Evolutionary conservation across 2,329 filamentous ascomycete species (phyloP).

Genomic region (Cercospora zeae-maydis): DNA sequence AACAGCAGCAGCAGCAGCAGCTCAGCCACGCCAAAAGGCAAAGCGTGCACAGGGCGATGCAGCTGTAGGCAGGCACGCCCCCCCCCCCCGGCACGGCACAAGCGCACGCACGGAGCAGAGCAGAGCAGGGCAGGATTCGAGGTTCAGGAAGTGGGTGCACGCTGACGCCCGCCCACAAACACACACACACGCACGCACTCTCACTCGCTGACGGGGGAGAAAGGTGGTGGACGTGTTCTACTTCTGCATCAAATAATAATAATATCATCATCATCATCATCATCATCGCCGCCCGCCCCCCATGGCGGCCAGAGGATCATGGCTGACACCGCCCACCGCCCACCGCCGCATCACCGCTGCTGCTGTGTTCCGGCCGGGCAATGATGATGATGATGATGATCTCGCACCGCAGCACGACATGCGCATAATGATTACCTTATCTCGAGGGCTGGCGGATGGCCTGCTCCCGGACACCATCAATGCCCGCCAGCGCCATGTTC

Average conservation of each 20-base stretch:
- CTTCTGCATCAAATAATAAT: too few species aligned
- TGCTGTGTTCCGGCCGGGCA: neutral
- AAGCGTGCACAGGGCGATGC: neutral
- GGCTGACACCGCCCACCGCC: neutral
- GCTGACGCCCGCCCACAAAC: neutral
- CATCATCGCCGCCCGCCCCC: too few species aligned
- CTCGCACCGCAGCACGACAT: constrained; percentile 1
- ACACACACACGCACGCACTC: too few species aligned
- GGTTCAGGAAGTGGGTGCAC: neutral
- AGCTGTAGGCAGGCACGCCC: neutral
- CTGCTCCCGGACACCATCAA: neutral
- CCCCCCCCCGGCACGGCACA: neutral
- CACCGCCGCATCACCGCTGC: neutral
- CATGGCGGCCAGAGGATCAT: too few species aligned
- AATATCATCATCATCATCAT: neutral
- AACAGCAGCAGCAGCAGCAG: neutral
- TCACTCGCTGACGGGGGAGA: too few species aligned
- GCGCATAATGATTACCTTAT: too few species aligned
- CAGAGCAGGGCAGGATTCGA: too few species aligned
- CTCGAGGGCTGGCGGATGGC: constrained; percentile 5
- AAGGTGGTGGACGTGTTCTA: neutral
- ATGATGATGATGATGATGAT: neutral
- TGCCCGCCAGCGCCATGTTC: neutral
- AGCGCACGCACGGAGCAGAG: neutral
- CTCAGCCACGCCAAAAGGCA: constrained; percentile 2